Evolutionary conservation across 2,329 filamentous ascomycete species (phyloP).

Genomic region (Alternaria burnsii): DNA sequence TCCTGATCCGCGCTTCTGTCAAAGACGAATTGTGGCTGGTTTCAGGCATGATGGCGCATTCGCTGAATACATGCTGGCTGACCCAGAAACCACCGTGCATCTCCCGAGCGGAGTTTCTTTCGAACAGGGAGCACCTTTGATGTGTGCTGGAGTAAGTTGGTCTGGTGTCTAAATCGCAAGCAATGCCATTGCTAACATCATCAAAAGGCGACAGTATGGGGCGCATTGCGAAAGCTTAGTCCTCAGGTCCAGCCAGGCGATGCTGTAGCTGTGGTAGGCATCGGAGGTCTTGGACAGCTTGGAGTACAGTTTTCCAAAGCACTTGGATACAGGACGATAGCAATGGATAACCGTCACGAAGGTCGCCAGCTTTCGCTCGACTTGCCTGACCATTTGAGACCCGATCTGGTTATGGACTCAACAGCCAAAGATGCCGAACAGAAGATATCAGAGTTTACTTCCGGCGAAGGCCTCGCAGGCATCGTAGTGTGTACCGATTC

Average conservation of each 20-base stretch:
- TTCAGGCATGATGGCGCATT: slow-evolving; percentile 46
- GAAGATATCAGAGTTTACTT: slow-evolving; percentile 25
- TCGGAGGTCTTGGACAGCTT: slow-evolving; percentile 79
- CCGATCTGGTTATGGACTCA: slow-evolving; percentile 33
- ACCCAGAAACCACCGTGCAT: slow-evolving; percentile 38
- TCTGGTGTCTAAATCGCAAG: background rate
- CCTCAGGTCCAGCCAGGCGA: slow-evolving; percentile 66
- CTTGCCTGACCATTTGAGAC: slow-evolving; percentile 24
- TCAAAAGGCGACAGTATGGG: slow-evolving; percentile 39
- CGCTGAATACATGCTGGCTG: slow-evolving; percentile 45
- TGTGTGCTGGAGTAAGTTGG: slow-evolving; percentile 45
- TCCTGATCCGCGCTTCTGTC: slow-evolving; percentile 41
- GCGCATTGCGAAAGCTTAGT: slow-evolving; percentile 30
- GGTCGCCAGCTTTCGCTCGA: slow-evolving; percentile 31
- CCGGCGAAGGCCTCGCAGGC: slow-evolving; percentile 33
- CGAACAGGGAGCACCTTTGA: slow-evolving; percentile 45
- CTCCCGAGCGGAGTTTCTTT: slow-evolving; percentile 33
- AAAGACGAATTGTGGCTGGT: slow-evolving; percentile 38
- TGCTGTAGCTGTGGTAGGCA: slow-evolving; percentile 80
- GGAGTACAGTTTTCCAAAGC: slow-evolving; percentile 73
- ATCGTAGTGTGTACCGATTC: slow-evolving; percentile 41
- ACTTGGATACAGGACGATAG: slow-evolving; percentile 32
- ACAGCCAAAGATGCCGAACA: slow-evolving; percentile 21
- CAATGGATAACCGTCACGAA: slow-evolving; percentile 38
- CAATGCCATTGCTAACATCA: slow-evolving; percentile 2